Evolutionary conservation across 352 stramenopile species (phyloP).

Genomic region (Pythium monospermum): DNA sequence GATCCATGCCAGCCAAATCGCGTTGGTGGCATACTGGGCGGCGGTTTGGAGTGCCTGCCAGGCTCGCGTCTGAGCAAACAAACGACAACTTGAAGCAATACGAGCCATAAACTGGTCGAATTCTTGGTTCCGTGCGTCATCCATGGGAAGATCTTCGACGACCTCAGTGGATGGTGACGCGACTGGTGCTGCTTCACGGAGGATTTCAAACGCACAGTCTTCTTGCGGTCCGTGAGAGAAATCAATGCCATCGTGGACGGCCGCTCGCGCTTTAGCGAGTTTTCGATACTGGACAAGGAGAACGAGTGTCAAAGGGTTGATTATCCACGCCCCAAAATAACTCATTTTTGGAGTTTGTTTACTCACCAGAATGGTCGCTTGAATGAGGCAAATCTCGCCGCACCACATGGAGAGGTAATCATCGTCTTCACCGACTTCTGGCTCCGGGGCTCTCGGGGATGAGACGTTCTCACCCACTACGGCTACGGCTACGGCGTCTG

Average conservation of each 20-base stretch:
- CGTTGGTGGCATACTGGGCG: slow-evolving; percentile 51
- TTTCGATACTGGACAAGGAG: no score
- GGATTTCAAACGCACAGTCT: slow-evolving; percentile 35
- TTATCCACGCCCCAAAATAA: no score
- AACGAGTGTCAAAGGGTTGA: no score
- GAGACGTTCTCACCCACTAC: neutral
- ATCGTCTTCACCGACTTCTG: slow-evolving; percentile 32
- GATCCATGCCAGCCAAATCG: slow-evolving; percentile 47
- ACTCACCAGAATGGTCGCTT: slow-evolving; percentile 42
- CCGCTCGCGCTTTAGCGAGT: no score
- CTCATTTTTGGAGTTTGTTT: no score
- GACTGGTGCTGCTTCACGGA: slow-evolving; percentile 9
- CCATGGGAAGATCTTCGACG: neutral
- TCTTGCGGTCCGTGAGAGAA: slow-evolving; percentile 23
- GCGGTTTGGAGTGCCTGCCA: slow-evolving; percentile 58
- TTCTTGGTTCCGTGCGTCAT: no score
- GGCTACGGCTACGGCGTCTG: neutral
- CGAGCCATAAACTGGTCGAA: slow-evolving; percentile 36
- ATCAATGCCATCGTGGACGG: slow-evolving; percentile 7
- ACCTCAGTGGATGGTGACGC: neutral
- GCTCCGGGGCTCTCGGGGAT: neutral
- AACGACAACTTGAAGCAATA: slow-evolving; percentile 31
- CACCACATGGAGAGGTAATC: slow-evolving; percentile 53
- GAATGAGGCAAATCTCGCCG: slow-evolving; percentile 57
- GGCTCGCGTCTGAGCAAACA: slow-evolving; percentile 38